Evolutionary conservation across 371 early-diverging fungal species (phyloP).

Genomic region (Aphelidium insulamus): DNA sequence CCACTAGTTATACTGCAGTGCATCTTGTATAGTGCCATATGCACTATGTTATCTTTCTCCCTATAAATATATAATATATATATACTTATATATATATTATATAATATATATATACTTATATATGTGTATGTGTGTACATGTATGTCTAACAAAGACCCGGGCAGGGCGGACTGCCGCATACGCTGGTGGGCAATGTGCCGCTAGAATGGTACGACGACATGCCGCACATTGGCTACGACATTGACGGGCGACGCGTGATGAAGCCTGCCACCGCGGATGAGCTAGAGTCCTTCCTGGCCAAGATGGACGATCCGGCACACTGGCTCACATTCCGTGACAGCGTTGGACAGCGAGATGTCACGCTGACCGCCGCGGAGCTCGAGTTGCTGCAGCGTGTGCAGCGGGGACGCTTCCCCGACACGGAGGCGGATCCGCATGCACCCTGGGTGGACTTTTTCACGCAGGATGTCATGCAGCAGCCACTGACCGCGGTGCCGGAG

Average conservation of each 20-base stretch:
- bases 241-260: conserved; percentile 72
- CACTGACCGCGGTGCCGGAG: conserved; percentile 58
- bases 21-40: no score
- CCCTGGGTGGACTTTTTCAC: conserved; percentile 86
- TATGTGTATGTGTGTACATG: no score
- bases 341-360: conserved; percentile 49
- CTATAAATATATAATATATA: no score
- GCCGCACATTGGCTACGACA: conserved; percentile 87
- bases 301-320: conserved; percentile 75
- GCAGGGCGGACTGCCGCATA: no score
- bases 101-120: no score
- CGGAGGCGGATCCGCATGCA: conserved; percentile 66
- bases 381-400: conserved; percentile 74
- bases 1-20: no score
- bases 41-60: no score
- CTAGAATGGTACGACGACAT: conserved; percentile 90
- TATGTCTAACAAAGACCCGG: no score
- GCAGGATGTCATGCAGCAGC: conserved; percentile 46
- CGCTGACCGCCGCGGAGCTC: conserved; percentile 63
- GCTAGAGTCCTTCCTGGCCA: conserved; percentile 71
- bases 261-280: conserved; percentile 63
- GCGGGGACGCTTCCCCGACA: conserved; percentile 54
- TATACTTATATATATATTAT: no score
- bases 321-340: conserved; percentile 70
- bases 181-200: conserved; percentile 81